Conservation (phyloP, 2,329 filamentous ascomycete species). For the Ophiostoma perfectum region DNA sequence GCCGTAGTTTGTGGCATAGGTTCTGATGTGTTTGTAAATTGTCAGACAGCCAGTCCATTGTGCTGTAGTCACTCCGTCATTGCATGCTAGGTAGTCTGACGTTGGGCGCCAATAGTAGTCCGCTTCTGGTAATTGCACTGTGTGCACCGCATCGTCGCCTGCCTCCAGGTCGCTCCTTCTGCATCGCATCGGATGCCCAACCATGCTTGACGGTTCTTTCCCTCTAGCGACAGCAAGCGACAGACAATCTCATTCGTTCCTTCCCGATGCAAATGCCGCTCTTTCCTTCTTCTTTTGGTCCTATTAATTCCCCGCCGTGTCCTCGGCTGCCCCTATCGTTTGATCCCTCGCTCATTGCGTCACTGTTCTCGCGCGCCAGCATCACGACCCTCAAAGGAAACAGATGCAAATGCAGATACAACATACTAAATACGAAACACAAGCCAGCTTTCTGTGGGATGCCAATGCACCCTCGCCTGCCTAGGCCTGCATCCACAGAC, state of each 20-base stretch:
- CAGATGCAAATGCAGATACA: not conserved
- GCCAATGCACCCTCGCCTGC: not conserved
- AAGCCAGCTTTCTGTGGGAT: not conserved
- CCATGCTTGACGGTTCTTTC: not conserved
- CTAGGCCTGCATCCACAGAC: not conserved
- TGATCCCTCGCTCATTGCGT: too few species aligned
- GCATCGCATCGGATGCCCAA: not conserved
- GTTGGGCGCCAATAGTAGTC: not conserved
- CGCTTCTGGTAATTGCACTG: not conserved
- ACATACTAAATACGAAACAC: not conserved
- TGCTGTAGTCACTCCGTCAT: not conserved
- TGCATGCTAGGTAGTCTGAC: not conserved
- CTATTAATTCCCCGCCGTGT: not conserved
- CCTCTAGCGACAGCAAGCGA: not conserved
- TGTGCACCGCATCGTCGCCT: not conserved
- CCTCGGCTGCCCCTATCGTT: not conserved
- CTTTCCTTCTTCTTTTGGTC: not conserved
- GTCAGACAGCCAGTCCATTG: not conserved
- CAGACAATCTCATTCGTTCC: not conserved
- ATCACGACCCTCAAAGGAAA: not conserved
- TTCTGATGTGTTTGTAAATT: not conserved
- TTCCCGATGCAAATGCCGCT: not conserved
- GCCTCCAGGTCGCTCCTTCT: constrained; percentile 3
- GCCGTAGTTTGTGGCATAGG: too few species aligned
- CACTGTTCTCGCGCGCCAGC: too few species aligned